A percentile compares a stretch with the other conserved stretches of the same genome.
Conservation (phyloP, 2,329 filamentous ascomycete genomes). For the Fusarium setosum region DNA sequence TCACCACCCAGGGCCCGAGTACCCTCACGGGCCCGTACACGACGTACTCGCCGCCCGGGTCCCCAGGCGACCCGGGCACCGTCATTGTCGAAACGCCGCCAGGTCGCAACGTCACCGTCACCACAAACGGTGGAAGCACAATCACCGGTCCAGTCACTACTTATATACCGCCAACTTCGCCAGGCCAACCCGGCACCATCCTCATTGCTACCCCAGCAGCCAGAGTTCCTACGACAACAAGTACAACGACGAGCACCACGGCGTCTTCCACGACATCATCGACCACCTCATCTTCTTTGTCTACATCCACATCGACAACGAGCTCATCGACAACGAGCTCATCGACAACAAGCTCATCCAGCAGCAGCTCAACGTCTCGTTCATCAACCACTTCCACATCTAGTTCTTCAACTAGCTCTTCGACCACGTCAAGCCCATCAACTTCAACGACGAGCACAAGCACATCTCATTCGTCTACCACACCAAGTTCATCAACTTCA, state of each 20-base stretch:
- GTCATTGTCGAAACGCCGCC: constrained; percentile 6
- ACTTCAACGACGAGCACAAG: too few species aligned
- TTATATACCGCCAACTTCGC: constrained; percentile 5
- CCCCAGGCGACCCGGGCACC: constrained; percentile 12
- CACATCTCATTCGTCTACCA: neutral
- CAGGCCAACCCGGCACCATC: constrained; percentile 21
- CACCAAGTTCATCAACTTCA: neutral
- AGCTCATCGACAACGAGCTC: neutral
- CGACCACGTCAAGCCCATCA: neutral
- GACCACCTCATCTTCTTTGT: neutral
- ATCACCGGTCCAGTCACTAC: constrained; percentile 22
- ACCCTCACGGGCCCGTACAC: constrained; percentile 5
- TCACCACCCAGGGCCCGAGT: neutral
- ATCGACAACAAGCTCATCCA: neutral
- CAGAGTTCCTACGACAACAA: neutral
- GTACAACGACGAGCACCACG: neutral
- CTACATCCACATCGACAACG: neutral
- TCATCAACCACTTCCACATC: neutral
- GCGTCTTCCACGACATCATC: neutral
- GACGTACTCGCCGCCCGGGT: neutral
- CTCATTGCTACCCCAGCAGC: constrained; percentile 23
- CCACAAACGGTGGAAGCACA: constrained; percentile 14
- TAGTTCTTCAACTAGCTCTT: neutral
- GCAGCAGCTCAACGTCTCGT: neutral
- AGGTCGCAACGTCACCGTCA: constrained; percentile 12